phyloP scores from a whole-genome alignment of 2,329 filamentous ascomycete species.

The Escovopsis sp. region DNA sequence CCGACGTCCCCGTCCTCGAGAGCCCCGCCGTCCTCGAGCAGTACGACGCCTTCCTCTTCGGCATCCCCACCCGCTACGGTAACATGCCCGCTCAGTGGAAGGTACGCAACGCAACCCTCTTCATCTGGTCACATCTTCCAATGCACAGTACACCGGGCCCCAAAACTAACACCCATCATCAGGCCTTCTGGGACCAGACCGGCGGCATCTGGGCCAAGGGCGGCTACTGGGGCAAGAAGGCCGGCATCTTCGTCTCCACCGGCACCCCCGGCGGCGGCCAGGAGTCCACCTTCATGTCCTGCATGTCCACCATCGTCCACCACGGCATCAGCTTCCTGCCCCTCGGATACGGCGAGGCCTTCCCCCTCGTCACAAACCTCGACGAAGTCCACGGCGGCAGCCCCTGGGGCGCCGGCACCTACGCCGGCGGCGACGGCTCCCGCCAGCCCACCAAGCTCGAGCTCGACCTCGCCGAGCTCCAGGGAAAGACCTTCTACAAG shows the following conservation, averaged over 20 bases:
- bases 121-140: background rate
- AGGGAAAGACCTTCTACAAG: slow-evolving; percentile 78
- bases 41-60: slow-evolving; percentile 85
- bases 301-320: slow-evolving; percentile 77
- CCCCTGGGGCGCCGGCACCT: slow-evolving; percentile 90
- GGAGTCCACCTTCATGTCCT: slow-evolving; percentile 68
- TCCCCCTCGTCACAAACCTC: slow-evolving; percentile 54
- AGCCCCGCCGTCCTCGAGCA: slow-evolving; percentile 44
- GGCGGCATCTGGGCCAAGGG: slow-evolving; percentile 72
- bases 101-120: slow-evolving; percentile 16
- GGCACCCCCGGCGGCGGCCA: slow-evolving; percentile 77
- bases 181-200: slow-evolving; percentile 75
- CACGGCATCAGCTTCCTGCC: slow-evolving; percentile 97
- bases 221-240: slow-evolving; percentile 73
- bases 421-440: slow-evolving; percentile 63
- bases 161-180: slow-evolving; percentile 1
- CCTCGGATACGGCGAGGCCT: slow-evolving; percentile 75
- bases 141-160: background rate
- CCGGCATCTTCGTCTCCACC: slow-evolving; percentile 83
- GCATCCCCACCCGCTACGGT: slow-evolving; percentile 90
- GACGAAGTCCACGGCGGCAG: slow-evolving; percentile 71
- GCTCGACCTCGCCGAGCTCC: slow-evolving; percentile 61
- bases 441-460: slow-evolving; percentile 66
- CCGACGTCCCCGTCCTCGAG: slow-evolving; percentile 48
- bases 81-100: slow-evolving; percentile 98